These are phyloP conservation scores for Stenocarpella maydis DNA, from an alignment of 2,329 filamentous ascomycete genomes.

Conservation along the genomic window DNA sequence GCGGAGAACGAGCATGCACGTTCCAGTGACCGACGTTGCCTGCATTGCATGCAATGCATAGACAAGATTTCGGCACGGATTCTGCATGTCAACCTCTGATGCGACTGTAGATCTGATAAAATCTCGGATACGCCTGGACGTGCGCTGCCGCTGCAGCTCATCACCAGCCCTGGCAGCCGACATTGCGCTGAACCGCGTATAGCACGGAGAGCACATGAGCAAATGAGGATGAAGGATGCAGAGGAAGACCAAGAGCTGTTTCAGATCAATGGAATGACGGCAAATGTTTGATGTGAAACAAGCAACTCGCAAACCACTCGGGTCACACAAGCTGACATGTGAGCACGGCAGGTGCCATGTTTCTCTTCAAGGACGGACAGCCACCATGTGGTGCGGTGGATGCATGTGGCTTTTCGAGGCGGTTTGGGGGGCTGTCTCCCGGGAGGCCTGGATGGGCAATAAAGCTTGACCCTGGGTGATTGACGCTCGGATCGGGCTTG, in stretches of 20 bases:
- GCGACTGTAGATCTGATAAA: slow-evolving; percentile 16
- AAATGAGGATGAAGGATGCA: background rate
- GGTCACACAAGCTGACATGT: slow-evolving; percentile 12
- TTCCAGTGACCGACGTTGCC: slow-evolving; percentile 1
- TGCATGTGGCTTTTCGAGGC: background rate
- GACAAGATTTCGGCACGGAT: slow-evolving; percentile 15
- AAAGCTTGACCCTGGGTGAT: slow-evolving; percentile 22
- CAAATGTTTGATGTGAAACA: slow-evolving; percentile 3
- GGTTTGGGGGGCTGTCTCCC: background rate
- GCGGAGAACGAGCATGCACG: background rate
- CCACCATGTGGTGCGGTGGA: too few relatives aligned
- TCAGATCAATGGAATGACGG: slow-evolving; percentile 9
- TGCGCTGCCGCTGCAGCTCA: background rate
- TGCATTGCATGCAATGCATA: background rate
- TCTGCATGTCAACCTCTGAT: slow-evolving; percentile 12
- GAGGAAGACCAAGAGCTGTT: slow-evolving; percentile 6
- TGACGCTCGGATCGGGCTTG: slow-evolving; percentile 26
- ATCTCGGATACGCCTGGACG: background rate
- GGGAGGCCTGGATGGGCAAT: slow-evolving; percentile 3
- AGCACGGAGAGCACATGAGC: background rate
- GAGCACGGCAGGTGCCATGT: background rate
- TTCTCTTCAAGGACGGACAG: too few relatives aligned
- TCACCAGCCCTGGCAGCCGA: slow-evolving; percentile 2
- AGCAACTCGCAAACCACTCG: slow-evolving; percentile 8
- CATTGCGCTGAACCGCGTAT: background rate